Evolutionary conservation across 805 yeast species (phyloP), one percentile per base, ranked within the genome.

Genomic region (Ogataea pignaliae): DNA sequence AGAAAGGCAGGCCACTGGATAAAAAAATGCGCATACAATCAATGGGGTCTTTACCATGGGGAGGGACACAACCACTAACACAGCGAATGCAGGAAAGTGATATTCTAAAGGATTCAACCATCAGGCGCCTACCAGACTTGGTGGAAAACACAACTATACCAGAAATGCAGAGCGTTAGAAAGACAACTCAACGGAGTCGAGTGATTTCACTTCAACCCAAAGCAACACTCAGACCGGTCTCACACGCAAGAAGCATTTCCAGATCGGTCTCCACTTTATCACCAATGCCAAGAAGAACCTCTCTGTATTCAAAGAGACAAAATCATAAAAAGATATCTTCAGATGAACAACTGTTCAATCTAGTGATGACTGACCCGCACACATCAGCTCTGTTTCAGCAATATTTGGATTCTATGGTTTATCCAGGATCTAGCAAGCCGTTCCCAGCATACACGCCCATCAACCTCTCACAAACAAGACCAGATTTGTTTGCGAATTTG

Each of bases 401-500:
- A 26, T 48, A 45, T 36, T 18, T 43, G 3, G 37, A 37, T 3
- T 39, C 35, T 2, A 15, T 43, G n/a, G 9, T 28, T 7, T 32
- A 34, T 17, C 16, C 44, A 29, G 29, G 29, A n/a, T 21, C 51
- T 26, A 21, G 10, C 26, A 14, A 34, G 16, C 29, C 44, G 33
- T 17, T 34, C 8, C 8, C 38, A 15, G 37, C 52, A 1, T 44
- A 39, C 32, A 33, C 13, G 30, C 50, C 55, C n/a, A 39, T 37
- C 16, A 52, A 53, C 2, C 37, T 63, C 21, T 50, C 55, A 15
- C 26, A 36, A 2, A 34, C 35, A 18, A 37, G 47, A 11, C 63
- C 61, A 3, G 50, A 52, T 3, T 17, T 57, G 37, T 61, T 47
- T 39, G 40, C 45, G 0, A 49, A 47, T 28, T 45, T 84, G 29